phyloP scores from a whole-genome alignment of 495 filamentous ascomycete species.

The Penicillium subrubescens region DNA sequence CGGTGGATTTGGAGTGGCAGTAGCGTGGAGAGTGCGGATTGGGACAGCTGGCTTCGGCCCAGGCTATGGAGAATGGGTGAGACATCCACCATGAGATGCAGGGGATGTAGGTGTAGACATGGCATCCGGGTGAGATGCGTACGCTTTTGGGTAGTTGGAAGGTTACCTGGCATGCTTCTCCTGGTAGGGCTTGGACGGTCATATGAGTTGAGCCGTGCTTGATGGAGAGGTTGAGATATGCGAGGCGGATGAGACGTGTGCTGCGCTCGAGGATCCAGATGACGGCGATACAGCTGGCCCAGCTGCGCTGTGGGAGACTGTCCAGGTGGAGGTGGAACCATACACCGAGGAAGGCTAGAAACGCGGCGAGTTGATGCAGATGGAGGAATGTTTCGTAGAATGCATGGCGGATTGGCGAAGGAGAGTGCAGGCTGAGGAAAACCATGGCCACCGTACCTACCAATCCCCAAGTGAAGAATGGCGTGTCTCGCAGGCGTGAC shows the following conservation, averaged over 20 bases:
- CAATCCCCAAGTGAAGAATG: conserved; percentile 57
- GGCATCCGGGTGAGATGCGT: conserved; percentile 71
- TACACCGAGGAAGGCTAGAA: conserved; percentile 64
- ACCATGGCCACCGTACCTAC: conserved; percentile 59
- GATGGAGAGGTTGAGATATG: conserved; percentile 61
- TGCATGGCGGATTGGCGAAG: conserved; percentile 78
- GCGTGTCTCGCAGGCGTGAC: conserved; percentile 59
- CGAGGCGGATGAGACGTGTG: conserved; percentile 52
- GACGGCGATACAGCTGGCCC: too few species aligned
- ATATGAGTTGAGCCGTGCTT: conserved; percentile 41
- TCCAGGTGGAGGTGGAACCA: conserved; percentile 69
- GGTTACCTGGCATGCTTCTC: conserved; percentile 60
- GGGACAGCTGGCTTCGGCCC: conserved; percentile 44
- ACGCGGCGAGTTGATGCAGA: conserved; percentile 70
- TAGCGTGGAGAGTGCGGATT: conserved; percentile 14
- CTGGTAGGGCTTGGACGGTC: conserved; percentile 54
- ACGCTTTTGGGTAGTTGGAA: conserved; percentile 77
- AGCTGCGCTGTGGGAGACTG: conserved; percentile 60
- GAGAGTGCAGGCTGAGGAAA: conserved; percentile 69
- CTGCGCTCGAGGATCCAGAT: too few species aligned
- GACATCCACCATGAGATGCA: conserved; percentile 70
- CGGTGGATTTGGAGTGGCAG: too few species aligned
- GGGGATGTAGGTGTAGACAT: conserved; percentile 83
- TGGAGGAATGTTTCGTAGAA: conserved; percentile 87
- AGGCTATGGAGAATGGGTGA: conserved; percentile 60